Evolutionary conservation across 2,329 filamentous ascomycete genomes (phyloP), one percentile per base, ranked within the genome.

Genomic region (Fusarium redolens): DNA sequence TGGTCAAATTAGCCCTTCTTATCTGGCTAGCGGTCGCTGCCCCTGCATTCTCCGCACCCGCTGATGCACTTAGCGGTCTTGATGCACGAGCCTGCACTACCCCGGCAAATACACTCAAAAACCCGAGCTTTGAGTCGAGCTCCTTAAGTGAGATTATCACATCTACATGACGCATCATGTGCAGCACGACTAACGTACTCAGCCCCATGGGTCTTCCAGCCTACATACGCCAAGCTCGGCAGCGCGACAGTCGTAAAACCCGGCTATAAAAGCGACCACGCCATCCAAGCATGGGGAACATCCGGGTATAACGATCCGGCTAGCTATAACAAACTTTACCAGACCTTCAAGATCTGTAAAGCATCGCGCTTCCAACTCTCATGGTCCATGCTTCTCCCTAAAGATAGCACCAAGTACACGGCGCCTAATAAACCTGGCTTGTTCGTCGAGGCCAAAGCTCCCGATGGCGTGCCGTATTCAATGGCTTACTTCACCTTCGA

Each of bases 261-360:
- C 0, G 57, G 61, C 3, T 63, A 64, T 2, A 64, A 64, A 11
- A 52, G 45, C n/a, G 11, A 43, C 14, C 57, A 54, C 17, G 61
- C 61, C 1, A 31, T 62, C 7, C 61, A 62, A 11, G n/a, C 50
- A 1, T 7, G 31, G 0, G 61, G 44, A 17, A 54, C 58, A 2
- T 45, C 61, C 5, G 57, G 31, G 2, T 50, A 20, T 2, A 22
- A 64, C 10, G 45, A 64, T 0, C 61, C 57, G 0, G 22, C n/a
- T 4, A 62, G 45, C 45, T 64, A 64, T 13, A 62, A 64, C 31
- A 64, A 40, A 8, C 37, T 64, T 5, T 37, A 3, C 5, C 61
- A 65, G 43, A 63, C 61, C 5, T 63, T 65, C 25, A 62, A 62
- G 5, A 45, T 54, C 18, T 65, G 61, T 14, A 65, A 65, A 20